A percentile compares a stretch with the other conserved stretches of the same genome.
These are phyloP conservation scores for Mycena metata DNA, from an alignment of 768 basidiomycete species.

Conservation along the genomic window DNA sequence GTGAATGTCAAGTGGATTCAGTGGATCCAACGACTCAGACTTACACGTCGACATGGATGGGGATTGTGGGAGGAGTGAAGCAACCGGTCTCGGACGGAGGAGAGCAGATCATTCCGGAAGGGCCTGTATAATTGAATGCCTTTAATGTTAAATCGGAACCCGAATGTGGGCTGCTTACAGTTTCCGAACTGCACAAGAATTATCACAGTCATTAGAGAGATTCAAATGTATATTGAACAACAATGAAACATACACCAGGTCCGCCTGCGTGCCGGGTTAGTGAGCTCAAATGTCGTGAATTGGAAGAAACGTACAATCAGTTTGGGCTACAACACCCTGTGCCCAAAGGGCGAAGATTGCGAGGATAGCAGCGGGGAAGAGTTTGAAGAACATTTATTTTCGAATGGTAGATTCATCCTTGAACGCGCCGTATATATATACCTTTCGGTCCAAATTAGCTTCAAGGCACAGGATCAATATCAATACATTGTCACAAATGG, in stretches of 20 bases:
- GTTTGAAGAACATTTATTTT: constrained; percentile 6
- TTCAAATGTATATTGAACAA: constrained; percentile 5
- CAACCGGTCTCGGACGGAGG: constrained; percentile 15
- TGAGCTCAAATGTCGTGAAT: constrained; percentile 8
- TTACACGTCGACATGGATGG: constrained; percentile 12
- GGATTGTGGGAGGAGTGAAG: constrained; percentile 14
- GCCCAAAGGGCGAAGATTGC: constrained; percentile 7
- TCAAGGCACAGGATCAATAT: constrained; percentile 5
- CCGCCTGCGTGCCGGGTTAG: not conserved
- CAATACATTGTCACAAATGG: constrained; percentile 7
- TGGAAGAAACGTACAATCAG: constrained; percentile 2
- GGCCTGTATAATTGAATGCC: constrained; percentile 3
- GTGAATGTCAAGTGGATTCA: constrained; percentile 4
- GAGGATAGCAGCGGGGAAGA: constrained; percentile 7
- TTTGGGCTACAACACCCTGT: constrained; percentile 9
- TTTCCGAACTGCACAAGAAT: constrained; percentile 7
- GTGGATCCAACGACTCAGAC: constrained; percentile 9
- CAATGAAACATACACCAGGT: constrained; percentile 8
- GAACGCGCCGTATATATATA: constrained; percentile 11
- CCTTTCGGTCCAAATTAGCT: constrained; percentile 5
- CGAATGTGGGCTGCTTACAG: constrained; percentile 4
- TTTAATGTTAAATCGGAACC: not conserved
- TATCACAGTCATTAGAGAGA: constrained; percentile 5
- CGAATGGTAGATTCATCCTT: constrained; percentile 7
- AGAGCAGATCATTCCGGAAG: constrained; percentile 17